Conservation (phyloP, 176 grass and related monocot species). For the Eragrostis curvula region DNA sequence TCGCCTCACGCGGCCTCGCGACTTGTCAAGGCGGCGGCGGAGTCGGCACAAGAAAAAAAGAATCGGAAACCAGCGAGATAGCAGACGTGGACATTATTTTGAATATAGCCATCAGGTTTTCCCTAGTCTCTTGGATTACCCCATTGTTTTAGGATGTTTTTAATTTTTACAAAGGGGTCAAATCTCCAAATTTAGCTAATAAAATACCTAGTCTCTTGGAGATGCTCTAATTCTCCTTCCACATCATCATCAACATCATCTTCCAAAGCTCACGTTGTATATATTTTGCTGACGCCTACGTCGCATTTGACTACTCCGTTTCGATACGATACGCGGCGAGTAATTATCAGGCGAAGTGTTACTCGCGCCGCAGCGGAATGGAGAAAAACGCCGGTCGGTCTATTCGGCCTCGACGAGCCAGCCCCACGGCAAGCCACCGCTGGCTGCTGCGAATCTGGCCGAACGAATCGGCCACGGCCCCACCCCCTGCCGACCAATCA, state of each 20-base stretch:
- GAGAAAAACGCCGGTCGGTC: background rate
- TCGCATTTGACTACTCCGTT: background rate
- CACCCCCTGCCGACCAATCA: constrained; percentile 21
- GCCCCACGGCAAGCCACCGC: background rate
- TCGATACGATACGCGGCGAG: background rate
- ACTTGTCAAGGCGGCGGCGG: too few relatives aligned
- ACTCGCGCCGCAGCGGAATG: background rate
- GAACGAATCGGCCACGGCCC: background rate
- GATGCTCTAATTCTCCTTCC: background rate
- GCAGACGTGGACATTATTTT: too few relatives aligned
- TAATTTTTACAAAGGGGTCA: too few relatives aligned
- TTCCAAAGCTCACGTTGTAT: background rate
- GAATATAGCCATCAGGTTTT: too few relatives aligned
- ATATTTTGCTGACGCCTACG: background rate
- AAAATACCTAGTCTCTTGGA: too few relatives aligned
- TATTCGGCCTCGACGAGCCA: background rate
- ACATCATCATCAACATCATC: background rate
- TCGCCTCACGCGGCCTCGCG: too few relatives aligned
- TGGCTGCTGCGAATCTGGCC: background rate
- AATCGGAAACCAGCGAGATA: too few relatives aligned
- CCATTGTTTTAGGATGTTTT: too few relatives aligned
- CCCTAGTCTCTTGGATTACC: too few relatives aligned
- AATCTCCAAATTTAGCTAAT: too few relatives aligned
- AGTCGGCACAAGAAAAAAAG: too few relatives aligned
- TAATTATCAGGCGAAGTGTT: background rate